Evolutionary conservation across 768 basidiomycete genomes (phyloP).

Genomic region (Boletus fagicola): DNA sequence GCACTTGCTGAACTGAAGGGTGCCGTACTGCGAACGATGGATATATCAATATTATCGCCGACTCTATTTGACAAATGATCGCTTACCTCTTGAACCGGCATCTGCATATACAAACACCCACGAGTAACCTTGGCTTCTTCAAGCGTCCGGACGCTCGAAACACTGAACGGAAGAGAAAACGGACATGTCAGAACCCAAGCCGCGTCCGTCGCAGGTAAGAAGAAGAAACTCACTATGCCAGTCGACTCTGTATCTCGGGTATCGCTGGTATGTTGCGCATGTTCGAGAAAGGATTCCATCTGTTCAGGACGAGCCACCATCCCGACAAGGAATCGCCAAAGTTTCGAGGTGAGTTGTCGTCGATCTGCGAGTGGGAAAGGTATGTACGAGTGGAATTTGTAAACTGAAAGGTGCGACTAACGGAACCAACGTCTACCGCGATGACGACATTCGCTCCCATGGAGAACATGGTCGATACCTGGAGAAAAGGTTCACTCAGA

Average conservation of each 20-base stretch:
- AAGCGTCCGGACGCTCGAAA: conserved; percentile 91
- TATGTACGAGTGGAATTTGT: not conserved
- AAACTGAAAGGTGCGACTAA: conserved; percentile 39
- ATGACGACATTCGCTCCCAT: conserved; percentile 90
- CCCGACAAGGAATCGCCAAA: conserved; percentile 96
- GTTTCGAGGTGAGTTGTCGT: conserved; percentile 92
- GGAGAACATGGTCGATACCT: conserved; percentile 90
- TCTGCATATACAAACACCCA: conserved; percentile 86
- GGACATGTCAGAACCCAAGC: conserved; percentile 5
- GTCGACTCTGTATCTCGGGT: conserved; percentile 89
- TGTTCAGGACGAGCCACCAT: conserved; percentile 91
- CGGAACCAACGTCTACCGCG: conserved; percentile 90
- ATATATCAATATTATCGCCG: not conserved
- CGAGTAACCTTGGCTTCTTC: conserved; percentile 92
- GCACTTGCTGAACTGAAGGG: conserved; percentile 85
- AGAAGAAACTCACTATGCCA: conserved; percentile 77
- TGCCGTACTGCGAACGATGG: conserved; percentile 66
- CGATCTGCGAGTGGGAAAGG: conserved; percentile 43
- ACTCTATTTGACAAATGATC: not conserved
- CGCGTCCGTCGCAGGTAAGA: not conserved
- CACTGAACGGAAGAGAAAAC: conserved; percentile 45
- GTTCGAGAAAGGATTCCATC: conserved; percentile 89
- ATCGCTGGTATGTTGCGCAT: conserved; percentile 79
- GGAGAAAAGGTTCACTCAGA: conserved; percentile 4
- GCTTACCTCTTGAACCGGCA: conserved; percentile 90